Evolutionary conservation across 1,284 basidiomycete genomes (phyloP).

Genomic region (Testicularia cyperi): DNA sequence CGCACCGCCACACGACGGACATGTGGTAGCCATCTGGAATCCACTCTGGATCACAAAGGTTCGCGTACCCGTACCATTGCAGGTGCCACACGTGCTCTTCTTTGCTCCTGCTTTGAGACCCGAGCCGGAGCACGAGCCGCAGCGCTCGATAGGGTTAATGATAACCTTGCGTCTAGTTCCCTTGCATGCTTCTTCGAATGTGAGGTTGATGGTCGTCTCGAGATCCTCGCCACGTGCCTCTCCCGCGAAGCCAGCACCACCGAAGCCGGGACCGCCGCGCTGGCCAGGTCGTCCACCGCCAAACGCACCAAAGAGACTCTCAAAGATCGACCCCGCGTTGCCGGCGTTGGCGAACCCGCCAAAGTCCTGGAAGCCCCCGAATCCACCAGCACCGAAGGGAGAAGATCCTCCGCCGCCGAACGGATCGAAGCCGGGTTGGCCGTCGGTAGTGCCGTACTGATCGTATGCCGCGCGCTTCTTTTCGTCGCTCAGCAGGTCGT

Average conservation of each 20-base stretch:
- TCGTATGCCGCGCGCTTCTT: slow-evolving; percentile 92
- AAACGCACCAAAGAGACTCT: slow-evolving; percentile 75
- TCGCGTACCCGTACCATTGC: slow-evolving; percentile 82
- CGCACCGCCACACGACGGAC: slow-evolving; percentile 78
- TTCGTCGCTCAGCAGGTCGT: slow-evolving; percentile 86
- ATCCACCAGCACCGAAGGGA: slow-evolving; percentile 70
- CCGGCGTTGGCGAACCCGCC: slow-evolving; percentile 64
- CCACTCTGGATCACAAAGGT: slow-evolving; percentile 90
- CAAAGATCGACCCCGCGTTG: slow-evolving; percentile 68
- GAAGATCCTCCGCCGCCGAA: slow-evolving; percentile 63
- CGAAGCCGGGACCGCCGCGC: slow-evolving; percentile 50
- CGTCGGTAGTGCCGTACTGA: slow-evolving; percentile 89
- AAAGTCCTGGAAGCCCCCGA: slow-evolving; percentile 63
- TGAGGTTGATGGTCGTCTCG: slow-evolving; percentile 74
- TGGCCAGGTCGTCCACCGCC: slow-evolving; percentile 55
- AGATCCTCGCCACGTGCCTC: slow-evolving; percentile 79
- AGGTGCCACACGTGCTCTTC: slow-evolving; percentile 76
- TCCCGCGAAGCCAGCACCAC: slow-evolving; percentile 61
- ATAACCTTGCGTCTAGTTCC: slow-evolving; percentile 78
- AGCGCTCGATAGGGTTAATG: slow-evolving; percentile 80
- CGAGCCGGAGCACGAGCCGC: slow-evolving; percentile 78
- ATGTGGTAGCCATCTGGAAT: slow-evolving; percentile 96
- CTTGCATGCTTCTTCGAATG: slow-evolving; percentile 90
- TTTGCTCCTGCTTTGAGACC: slow-evolving; percentile 87
- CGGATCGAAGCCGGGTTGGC: slow-evolving; percentile 86